Evolutionary conservation across 2,329 filamentous ascomycete genomes (phyloP).

Genomic region (Thelonectria rubi): DNA sequence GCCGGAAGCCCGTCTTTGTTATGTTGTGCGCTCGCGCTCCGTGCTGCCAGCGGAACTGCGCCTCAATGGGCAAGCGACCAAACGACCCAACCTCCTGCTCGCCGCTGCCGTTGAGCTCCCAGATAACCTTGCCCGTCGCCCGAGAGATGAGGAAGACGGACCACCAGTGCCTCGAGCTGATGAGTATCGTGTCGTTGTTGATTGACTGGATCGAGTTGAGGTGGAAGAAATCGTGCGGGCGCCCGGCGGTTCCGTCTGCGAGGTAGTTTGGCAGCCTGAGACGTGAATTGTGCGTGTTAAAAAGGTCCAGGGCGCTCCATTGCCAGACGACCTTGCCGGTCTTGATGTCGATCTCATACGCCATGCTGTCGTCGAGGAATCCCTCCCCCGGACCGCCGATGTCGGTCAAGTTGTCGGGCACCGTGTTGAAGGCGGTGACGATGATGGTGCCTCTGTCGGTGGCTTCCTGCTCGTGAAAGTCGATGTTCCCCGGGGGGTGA

Average conservation of each 20-base stretch:
- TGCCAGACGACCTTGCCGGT: constrained; percentile 51
- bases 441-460: constrained; percentile 36
- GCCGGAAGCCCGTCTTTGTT: constrained; percentile 29
- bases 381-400: constrained; percentile 33
- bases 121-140: constrained; percentile 33
- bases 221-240: constrained; percentile 40
- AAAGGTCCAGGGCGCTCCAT: constrained; percentile 52
- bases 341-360: constrained; percentile 54
- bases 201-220: constrained; percentile 40
- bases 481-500: constrained; percentile 19
- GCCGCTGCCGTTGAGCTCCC: constrained; percentile 39
- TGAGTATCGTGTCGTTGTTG: constrained; percentile 32
- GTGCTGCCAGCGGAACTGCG: constrained; percentile 49
- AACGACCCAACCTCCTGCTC: constrained; percentile 37
- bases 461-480: constrained; percentile 39
- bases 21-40: constrained; percentile 44
- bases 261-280: constrained; percentile 20
- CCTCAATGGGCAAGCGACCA: constrained; percentile 35
- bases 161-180: constrained; percentile 39
- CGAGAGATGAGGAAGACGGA: constrained; percentile 35
- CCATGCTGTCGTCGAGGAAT: constrained; percentile 44
- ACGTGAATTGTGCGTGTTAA: constrained; percentile 30
- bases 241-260: constrained; percentile 22
- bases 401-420: constrained; percentile 22
- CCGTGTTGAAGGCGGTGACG: constrained; percentile 40